Evolutionary conservation across 495 filamentous ascomycete species (phyloP).

Genomic region (Penicillium canariense): DNA sequence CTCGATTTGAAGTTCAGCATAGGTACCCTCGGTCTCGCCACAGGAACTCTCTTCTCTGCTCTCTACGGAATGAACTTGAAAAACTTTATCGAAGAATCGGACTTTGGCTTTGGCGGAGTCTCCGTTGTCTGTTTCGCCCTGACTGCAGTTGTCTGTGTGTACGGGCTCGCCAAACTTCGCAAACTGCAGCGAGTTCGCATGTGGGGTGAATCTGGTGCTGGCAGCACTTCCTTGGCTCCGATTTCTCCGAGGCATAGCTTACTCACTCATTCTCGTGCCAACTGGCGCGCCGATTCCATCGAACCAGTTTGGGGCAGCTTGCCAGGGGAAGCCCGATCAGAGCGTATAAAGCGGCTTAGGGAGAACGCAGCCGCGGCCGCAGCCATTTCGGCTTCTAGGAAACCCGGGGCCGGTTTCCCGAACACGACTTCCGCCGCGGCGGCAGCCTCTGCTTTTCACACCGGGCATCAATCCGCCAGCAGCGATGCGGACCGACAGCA

Average conservation of each 20-base stretch:
- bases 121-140: conserved; percentile 67
- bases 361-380: conserved; percentile 34
- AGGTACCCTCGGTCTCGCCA: conserved; percentile 84
- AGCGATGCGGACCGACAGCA: conserved; percentile 1
- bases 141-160: conserved; percentile 71
- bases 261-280: conserved; percentile 27
- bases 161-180: conserved; percentile 76
- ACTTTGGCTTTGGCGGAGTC: conserved; percentile 79
- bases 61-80: conserved; percentile 99
- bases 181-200: conserved; percentile 90
- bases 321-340: conserved; percentile 44
- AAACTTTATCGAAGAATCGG: conserved; percentile 97
- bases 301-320: conserved; percentile 46
- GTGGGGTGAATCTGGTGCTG: conserved; percentile 57
- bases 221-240: conserved; percentile 31
- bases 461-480: conserved; percentile 6
- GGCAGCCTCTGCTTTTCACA: conserved; percentile 11
- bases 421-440: conserved; percentile 16
- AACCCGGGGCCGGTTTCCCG: conserved; percentile 3
- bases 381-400: conserved; percentile 18
- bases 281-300: conserved; percentile 49
- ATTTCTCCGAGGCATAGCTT: conserved; percentile 28
- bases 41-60: conserved; percentile 92
- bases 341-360: conserved; percentile 41
- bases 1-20: conserved; percentile 96